Evolutionary conservation across 108 stramenopile genomes (phyloP).

Genomic region (Skeletonema menzelii): DNA sequence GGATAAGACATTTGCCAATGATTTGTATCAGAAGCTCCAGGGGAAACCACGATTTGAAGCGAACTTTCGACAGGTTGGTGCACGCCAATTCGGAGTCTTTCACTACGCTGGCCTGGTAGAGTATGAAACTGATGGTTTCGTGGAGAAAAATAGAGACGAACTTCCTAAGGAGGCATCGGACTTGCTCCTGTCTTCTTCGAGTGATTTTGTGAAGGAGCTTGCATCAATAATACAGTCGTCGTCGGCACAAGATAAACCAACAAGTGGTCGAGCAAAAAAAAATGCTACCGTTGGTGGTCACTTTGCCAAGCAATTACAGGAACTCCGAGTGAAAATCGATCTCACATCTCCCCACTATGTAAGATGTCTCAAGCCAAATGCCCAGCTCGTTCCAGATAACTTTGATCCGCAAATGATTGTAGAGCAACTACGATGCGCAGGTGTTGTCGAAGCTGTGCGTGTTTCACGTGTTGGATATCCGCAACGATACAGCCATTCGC

Average conservation of each 20-base stretch:
- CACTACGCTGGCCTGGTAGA: slow-evolving; percentile 74
- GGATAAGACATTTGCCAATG: slow-evolving; percentile 56
- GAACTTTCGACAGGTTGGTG: slow-evolving; percentile 57
- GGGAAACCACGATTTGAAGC: slow-evolving; percentile 55
- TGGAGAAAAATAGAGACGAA: slow-evolving; percentile 81
- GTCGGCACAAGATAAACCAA: slow-evolving; percentile 25
- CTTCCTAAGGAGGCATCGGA: slow-evolving; percentile 55
- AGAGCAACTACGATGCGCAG: slow-evolving; percentile 75
- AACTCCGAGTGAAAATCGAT: slow-evolving; percentile 59
- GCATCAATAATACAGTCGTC: slow-evolving; percentile 38
- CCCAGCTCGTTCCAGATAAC: slow-evolving; percentile 44
- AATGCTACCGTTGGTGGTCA: slow-evolving; percentile 62
- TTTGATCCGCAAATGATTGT: slow-evolving; percentile 61
- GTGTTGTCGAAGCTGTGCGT: slow-evolving; percentile 72
- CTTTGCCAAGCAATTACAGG: slow-evolving; percentile 61
- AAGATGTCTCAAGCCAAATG: slow-evolving; percentile 86
- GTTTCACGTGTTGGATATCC: slow-evolving; percentile 75
- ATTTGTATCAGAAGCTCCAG: slow-evolving; percentile 46
- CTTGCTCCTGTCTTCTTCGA: slow-evolving; percentile 47
- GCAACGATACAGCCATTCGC: slow-evolving; percentile 49
- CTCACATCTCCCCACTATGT: slow-evolving; percentile 73
- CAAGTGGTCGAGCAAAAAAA: slow-evolving; percentile 34
- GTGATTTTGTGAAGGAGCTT: slow-evolving; percentile 44
- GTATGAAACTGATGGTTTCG: slow-evolving; percentile 64
- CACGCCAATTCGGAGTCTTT: slow-evolving; percentile 59